These are phyloP conservation scores for Sonneratia alba DNA, from an alignment of 345 rosid species.

Conservation along the genomic window DNA sequence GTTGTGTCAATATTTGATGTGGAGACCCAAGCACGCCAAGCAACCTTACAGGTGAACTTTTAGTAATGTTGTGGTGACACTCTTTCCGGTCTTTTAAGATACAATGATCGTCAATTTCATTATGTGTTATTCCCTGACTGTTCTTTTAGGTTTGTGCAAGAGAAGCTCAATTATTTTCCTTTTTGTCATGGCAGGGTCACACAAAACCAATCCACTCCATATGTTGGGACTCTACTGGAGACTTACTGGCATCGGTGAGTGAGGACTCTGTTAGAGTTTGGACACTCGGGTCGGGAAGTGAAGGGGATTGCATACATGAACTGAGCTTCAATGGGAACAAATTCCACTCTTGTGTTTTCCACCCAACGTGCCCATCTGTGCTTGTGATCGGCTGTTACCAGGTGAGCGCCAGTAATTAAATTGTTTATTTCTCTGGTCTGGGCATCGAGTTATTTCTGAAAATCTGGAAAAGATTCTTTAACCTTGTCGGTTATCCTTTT, in stretches of 20 bases:
- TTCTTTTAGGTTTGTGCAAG: no score
- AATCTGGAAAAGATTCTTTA: not conserved
- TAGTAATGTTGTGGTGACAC: not conserved
- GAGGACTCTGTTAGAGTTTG: slow-evolving; percentile 93
- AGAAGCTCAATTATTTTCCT: not conserved
- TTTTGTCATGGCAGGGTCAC: slow-evolving; percentile 45
- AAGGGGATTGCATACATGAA: slow-evolving; percentile 83
- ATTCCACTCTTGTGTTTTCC: slow-evolving; percentile 84
- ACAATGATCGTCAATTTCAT: not conserved
- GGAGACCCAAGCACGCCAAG: slow-evolving; percentile 63
- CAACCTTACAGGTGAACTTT: slow-evolving; percentile 41
- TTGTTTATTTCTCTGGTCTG: not conserved
- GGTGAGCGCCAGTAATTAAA: slow-evolving; percentile 31
- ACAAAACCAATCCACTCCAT: slow-evolving; percentile 65
- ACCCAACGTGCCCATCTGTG: slow-evolving; percentile 57
- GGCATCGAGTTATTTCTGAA: not conserved
- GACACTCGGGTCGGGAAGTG: slow-evolving; percentile 75
- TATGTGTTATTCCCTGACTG: not conserved
- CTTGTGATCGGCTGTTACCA: slow-evolving; percentile 93
- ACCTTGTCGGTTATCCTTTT: not conserved
- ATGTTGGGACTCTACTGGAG: slow-evolving; percentile 91
- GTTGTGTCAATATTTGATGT: slow-evolving; percentile 69
- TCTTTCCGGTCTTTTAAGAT: not conserved
- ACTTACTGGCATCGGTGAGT: slow-evolving; percentile 76
- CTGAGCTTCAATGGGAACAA: slow-evolving; percentile 83